phyloP scores from a whole-genome alignment of 257 asterid genomes.

The Lithospermum erythrorhizon region DNA sequence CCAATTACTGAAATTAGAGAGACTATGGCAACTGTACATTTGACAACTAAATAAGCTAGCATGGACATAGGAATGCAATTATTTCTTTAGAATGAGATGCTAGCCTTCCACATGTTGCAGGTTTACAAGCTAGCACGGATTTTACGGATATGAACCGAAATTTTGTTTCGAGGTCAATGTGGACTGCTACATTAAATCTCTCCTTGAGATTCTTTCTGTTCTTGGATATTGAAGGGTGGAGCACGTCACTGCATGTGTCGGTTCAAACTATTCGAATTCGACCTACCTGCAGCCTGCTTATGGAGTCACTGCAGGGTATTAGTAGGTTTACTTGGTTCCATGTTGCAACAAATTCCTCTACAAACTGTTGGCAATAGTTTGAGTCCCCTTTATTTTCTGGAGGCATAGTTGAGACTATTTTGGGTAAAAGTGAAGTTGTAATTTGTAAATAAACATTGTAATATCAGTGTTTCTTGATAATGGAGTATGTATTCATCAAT shows the following conservation, averaged over 20 bases:
- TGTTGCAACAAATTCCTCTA: not conserved
- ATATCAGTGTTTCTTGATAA: not conserved
- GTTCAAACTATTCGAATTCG: not conserved
- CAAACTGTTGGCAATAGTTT: not conserved
- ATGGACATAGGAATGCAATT: not conserved
- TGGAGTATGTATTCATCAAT: not conserved
- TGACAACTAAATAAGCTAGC: not conserved
- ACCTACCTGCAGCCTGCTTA: not conserved
- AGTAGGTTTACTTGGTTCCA: not conserved
- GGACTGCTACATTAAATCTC: not conserved
- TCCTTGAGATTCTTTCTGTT: no score
- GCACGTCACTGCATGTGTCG: not conserved
- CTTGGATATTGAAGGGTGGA: not conserved
- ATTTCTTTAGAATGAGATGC: conserved; percentile 1
- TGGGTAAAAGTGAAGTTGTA: not conserved
- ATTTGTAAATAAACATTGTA: not conserved
- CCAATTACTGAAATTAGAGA: not conserved
- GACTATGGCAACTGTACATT: not conserved
- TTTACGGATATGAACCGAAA: conserved; percentile 12
- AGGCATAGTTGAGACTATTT: not conserved
- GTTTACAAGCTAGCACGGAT: conserved; percentile 23
- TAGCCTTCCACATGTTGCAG: conserved; percentile 5
- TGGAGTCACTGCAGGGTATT: not conserved
- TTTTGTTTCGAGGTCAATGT: not conserved
- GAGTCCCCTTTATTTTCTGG: not conserved